Evolutionary conservation across 1,139 yeast species (phyloP).

Genomic region (Saccharomyces hybrid): DNA sequence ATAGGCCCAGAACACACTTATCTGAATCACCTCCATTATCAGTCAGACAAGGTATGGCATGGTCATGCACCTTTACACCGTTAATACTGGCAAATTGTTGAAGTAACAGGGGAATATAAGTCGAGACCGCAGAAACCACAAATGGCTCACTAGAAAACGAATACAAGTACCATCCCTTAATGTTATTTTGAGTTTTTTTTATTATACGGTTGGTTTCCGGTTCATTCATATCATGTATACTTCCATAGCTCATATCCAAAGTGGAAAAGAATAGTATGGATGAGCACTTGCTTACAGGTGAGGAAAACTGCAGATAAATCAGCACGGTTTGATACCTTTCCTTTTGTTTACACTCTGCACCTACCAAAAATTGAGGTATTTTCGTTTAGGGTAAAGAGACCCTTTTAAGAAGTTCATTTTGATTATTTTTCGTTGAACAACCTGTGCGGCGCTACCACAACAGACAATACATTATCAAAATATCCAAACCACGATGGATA

Average conservation of each 20-base stretch:
- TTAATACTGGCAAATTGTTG: slow-evolving; percentile 61
- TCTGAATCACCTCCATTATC: slow-evolving; percentile 11
- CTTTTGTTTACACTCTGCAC: background rate
- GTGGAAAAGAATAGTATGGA: background rate
- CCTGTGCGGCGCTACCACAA: background rate
- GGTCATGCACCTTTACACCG: slow-evolving; percentile 52
- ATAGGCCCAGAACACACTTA: slow-evolving; percentile 38
- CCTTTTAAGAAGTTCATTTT: background rate
- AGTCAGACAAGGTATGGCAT: slow-evolving; percentile 37
- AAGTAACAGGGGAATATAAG: slow-evolving; percentile 57
- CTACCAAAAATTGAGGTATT: background rate
- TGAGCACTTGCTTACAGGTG: background rate
- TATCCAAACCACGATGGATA: background rate
- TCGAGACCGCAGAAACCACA: slow-evolving; percentile 63
- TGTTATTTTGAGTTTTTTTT: slow-evolving; percentile 33
- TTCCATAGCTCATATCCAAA: slow-evolving; percentile 4
- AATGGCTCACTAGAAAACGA: slow-evolving; percentile 71
- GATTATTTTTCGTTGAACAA: background rate
- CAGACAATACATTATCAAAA: background rate
- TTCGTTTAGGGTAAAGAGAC: background rate
- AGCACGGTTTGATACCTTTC: background rate
- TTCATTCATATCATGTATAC: slow-evolving; percentile 4
- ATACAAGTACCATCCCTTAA: slow-evolving; percentile 48
- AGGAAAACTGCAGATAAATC: background rate
- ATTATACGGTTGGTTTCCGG: background rate